Base-by-base conservation (phyloP, 2,329 filamentous ascomycete genomes). In the Xylariaceae sp. region DNA sequence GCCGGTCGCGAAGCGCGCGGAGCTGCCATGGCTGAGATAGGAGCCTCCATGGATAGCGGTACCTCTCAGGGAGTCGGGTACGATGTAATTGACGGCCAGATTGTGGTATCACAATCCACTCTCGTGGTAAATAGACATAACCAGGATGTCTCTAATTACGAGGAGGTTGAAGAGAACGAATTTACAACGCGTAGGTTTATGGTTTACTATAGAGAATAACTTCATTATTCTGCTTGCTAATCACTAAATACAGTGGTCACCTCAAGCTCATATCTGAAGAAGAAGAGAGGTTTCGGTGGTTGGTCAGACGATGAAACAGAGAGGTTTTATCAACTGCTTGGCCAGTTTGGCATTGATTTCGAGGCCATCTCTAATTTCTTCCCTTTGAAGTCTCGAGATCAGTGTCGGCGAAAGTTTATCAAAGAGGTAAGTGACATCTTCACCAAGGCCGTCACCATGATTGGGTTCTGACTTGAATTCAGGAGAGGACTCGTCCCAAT, bases 261-360 rank as follows among this genome's bases (percentile, higher is more conserved):
- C 15, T 82, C 81, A 18, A 79, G 78, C 45, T 86, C 85, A 11
- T 90, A 84, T 68, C 75, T 80, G 64, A 75, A 58, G 85, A 87
- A 63, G 70, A 82, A 62, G 71, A 79, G 67, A 81, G 83, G 49
- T 75, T 45, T 80, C 22, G 82, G 86, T 57, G 74, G 79, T 31
- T 95, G 89, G 89, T 81, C 76, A 44, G 75, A 80, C n/a, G 78
- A 81, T 11, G 80, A 85, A 52, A 92, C 86, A 9, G 84, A 87
- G 48, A 74, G 81, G 40, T 94, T 94, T 70, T 94, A 90, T 72
- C 78, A 84, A 27, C 85, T 82, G 1, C 75, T 95, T 2, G 72
- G 76, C 49, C 87, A 86, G 76, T 91, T 90, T 62, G 89, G 89
- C 48, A 92, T 87, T 1, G 88, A 92, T 64, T 95, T 94, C 63